Evolutionary conservation across 768 basidiomycete genomes (phyloP).

Genomic region (Cystobasidium onofrii): DNA sequence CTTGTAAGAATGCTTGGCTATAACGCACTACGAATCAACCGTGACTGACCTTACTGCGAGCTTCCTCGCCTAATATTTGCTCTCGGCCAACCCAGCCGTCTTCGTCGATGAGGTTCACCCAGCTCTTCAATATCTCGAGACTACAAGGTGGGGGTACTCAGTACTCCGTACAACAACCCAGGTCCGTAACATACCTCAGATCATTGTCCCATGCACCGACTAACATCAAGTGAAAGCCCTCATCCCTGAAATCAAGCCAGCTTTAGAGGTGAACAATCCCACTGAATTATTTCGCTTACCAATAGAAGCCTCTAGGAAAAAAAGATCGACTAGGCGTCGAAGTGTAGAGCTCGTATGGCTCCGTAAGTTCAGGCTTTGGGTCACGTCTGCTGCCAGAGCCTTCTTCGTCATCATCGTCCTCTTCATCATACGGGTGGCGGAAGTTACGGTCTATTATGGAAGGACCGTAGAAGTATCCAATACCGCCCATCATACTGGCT

Average conservation of each 20-base stretch:
- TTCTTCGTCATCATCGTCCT: constrained; percentile 52
- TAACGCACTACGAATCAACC: too few species aligned
- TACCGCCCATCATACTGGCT: constrained; percentile 80
- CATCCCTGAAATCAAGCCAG: constrained; percentile 60
- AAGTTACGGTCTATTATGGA: constrained; percentile 79
- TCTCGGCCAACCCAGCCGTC: constrained; percentile 94
- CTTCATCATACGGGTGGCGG: constrained; percentile 78
- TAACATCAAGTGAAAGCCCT: constrained; percentile 87
- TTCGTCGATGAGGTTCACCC: constrained; percentile 83
- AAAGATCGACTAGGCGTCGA: constrained; percentile 93
- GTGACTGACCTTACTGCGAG: constrained; percentile 68
- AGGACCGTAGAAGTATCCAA: constrained; percentile 88
- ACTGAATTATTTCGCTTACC: constrained; percentile 49
- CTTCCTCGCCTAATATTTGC: constrained; percentile 93
- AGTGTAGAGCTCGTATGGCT: constrained; percentile 68
- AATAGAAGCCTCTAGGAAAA: constrained; percentile 96
- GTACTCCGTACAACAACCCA: too few species aligned
- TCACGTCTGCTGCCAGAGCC: constrained; percentile 37
- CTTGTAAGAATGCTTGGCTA: background rate
- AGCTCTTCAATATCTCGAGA: constrained; percentile 77
- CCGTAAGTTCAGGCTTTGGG: constrained; percentile 52
- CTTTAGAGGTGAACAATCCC: background rate
- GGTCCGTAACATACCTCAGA: constrained; percentile 55
- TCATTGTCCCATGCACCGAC: constrained; percentile 91
- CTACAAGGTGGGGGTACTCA: too few species aligned